Evolutionary conservation across 2,329 filamentous ascomycete genomes (phyloP).

Genomic region (Cytospora chrysosperma): DNA sequence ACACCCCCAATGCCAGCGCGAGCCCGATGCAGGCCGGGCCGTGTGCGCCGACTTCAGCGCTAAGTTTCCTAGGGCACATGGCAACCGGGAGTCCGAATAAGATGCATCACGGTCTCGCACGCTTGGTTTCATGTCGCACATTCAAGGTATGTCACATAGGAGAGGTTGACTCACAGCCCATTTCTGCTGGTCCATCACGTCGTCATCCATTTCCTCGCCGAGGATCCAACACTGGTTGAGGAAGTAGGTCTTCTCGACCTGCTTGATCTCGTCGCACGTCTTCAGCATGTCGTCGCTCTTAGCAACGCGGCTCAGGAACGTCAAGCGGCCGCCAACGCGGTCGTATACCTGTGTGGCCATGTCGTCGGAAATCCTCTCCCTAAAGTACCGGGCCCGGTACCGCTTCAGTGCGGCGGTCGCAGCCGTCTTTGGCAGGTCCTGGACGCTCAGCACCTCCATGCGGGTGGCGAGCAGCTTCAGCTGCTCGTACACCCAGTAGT

Average conservation of each 20-base stretch:
- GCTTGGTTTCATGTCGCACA: neutral
- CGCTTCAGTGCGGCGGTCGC: conserved; percentile 74
- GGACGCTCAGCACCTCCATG: conserved; percentile 88
- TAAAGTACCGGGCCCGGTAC: conserved; percentile 78
- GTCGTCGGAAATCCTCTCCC: conserved; percentile 53
- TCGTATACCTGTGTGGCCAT: conserved; percentile 79
- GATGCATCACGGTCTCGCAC: neutral
- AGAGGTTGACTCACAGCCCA: conserved; percentile 66
- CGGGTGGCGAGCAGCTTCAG: conserved; percentile 89
- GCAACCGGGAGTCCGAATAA: neutral
- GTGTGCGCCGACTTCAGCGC: neutral
- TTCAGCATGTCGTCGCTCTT: conserved; percentile 77
- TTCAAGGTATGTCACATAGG: neutral
- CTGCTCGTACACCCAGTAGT: conserved; percentile 98
- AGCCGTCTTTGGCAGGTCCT: conserved; percentile 75
- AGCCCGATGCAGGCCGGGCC: neutral
- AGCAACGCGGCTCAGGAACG: conserved; percentile 87
- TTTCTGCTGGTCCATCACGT: conserved; percentile 74
- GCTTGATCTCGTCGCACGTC: conserved; percentile 67
- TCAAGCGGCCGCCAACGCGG: conserved; percentile 81
- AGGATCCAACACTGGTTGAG: conserved; percentile 75
- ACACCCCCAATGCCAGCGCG: neutral
- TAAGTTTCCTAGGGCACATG: neutral
- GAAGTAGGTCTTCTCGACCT: conserved; percentile 73
- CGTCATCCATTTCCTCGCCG: conserved; percentile 67